phyloP scores from a whole-genome alignment of 2,329 filamentous ascomycete species.

The Cryphonectria japonica region DNA sequence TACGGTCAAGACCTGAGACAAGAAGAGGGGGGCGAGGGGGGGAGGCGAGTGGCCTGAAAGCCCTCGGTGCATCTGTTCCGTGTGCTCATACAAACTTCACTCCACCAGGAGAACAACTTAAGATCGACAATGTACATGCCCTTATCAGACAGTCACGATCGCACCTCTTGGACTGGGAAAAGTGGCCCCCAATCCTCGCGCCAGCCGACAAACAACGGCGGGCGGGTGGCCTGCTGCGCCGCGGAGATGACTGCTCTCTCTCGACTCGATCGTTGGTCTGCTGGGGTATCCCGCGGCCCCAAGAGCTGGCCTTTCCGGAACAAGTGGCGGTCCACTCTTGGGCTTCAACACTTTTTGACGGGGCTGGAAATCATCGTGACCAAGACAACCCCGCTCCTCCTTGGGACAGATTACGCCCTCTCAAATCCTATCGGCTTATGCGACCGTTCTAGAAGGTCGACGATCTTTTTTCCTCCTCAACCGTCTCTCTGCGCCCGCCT shows the following conservation, averaged over 20 bases:
- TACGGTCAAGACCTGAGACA: neutral
- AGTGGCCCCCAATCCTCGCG: neutral
- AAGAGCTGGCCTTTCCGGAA: neutral
- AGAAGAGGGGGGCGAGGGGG: neutral
- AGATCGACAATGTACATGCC: constrained; percentile 18
- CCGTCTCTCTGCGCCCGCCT: constrained; percentile 1
- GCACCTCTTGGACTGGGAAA: neutral
- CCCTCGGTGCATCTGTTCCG: neutral
- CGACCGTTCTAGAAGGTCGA: constrained; percentile 11
- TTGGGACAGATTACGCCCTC: neutral
- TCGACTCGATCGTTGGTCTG: neutral
- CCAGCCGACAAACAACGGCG: neutral
- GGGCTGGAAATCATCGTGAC: constrained; percentile 19
- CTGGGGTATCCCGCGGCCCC: neutral
- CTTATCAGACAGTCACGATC: constrained; percentile 22
- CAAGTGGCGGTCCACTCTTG: constrained; percentile 14
- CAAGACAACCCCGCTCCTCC: neutral
- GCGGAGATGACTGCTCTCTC: neutral
- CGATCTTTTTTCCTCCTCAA: constrained; percentile 5
- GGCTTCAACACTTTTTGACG: constrained; percentile 17
- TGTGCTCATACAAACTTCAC: neutral
- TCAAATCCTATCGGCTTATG: constrained; percentile 4
- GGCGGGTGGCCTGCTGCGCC: neutral
- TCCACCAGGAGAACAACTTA: constrained; percentile 10
- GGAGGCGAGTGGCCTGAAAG: neutral